phyloP scores from a whole-genome alignment of 1,139 yeast species.

The Fermentozyma sake region DNA sequence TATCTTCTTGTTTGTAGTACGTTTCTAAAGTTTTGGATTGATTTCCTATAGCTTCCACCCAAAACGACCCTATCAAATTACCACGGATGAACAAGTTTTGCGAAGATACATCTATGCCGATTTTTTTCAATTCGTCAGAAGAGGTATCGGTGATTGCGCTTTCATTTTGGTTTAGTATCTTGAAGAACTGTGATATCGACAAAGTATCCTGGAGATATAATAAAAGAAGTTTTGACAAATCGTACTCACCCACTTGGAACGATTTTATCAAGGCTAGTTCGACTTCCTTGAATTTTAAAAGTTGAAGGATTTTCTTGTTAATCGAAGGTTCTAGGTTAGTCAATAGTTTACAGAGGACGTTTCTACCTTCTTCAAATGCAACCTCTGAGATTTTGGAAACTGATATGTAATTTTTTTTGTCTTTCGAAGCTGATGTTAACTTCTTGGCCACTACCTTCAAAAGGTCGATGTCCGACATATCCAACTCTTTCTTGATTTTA shows the following conservation, averaged over 20 bases:
- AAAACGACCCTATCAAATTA: conserved; percentile 39
- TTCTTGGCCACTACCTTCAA: conserved; percentile 46
- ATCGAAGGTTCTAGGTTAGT: conserved; percentile 68
- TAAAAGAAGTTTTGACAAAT: conserved; percentile 59
- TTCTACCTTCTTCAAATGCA: conserved; percentile 83
- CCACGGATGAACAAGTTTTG: conserved; percentile 30
- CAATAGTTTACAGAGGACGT: conserved; percentile 58
- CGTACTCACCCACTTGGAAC: conserved; percentile 61
- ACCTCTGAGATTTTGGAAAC: conserved; percentile 61
- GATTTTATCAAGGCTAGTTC: conserved; percentile 69
- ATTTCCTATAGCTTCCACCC: conserved; percentile 31
- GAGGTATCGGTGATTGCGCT: conserved; percentile 15
- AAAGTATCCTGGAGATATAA: conserved; percentile 42
- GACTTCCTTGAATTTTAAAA: conserved; percentile 68
- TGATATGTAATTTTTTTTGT: conserved; percentile 37
- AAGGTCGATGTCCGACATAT: conserved; percentile 55
- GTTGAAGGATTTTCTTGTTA: conserved; percentile 55
- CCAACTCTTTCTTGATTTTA: conserved; percentile 55
- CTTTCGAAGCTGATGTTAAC: conserved; percentile 21
- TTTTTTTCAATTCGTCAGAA: conserved; percentile 9
- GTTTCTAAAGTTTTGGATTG: conserved; percentile 22
- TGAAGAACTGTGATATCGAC: conserved; percentile 38
- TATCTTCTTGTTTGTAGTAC: conserved; percentile 33
- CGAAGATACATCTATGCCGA: conserved; percentile 7
- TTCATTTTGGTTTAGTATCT: conserved; percentile 39